Evolutionary conservation across 2,329 filamentous ascomycete species (phyloP), one percentile per base, ranked within the genome.

Genomic region (Penicillium sp.): DNA sequence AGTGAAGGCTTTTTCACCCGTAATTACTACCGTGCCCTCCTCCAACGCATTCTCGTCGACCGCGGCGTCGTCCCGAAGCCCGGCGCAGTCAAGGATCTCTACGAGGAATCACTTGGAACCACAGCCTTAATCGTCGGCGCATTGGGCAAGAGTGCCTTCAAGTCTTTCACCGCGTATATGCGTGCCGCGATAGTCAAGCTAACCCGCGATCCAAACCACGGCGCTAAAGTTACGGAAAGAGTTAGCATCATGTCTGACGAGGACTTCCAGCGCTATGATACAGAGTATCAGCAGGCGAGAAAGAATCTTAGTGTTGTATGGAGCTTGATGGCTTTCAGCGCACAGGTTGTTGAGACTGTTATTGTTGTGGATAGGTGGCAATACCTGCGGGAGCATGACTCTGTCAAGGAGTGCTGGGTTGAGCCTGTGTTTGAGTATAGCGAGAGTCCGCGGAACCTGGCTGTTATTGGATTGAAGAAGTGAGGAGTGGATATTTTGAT

Each of bases 301-400:
- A 90, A 91, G 66, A 89, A 97, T 69, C 78, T 99, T 39, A 91
- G 89, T 68, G 83, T 96, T 8, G 85, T 96, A 57, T 99, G 95
- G 95, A 91, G 86, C 65, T 74, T 99, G 67, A 99, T 99, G 93
- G 93, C 95, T 1, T 97, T 96, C 68, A 96, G 91, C 72, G 93
- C 93, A 3, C 86, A 86, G 21, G 89, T 96, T 4, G 87, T 96
- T 2, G 95, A 99, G 79, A 91, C 91, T 31, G 79, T 96, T 57
- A 93, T 99, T 67, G 91, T 96, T 51, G 86, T 89, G 46, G 95
- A 99, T 79, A 84, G 95, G 46, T 99, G 91, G 90, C 78, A 90
- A 60, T 99, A 88, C 77, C 78, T 99, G 64, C 84, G 81, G 56
- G 93, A 99, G 77, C 90, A 96, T 49, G 84, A 88, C 43, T 78